Conservation (phyloP, 108 stramenopile genomes). For the Epithemia pelagica region DNA sequence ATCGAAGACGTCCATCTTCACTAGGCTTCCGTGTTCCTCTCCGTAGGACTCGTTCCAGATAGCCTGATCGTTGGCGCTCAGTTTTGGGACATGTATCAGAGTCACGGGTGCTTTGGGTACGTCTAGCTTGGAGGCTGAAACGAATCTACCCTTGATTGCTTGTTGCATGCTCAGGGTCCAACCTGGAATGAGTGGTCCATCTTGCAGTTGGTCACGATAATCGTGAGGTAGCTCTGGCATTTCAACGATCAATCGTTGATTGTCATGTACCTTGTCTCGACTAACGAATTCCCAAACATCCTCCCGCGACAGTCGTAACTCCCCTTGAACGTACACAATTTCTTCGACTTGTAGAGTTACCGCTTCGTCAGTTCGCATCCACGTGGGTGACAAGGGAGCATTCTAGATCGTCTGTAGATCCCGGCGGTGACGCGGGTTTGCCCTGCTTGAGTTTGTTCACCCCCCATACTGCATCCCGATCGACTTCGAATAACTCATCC, state of each 20-base stretch:
- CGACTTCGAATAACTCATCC: not conserved
- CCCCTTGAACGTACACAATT: not conserved
- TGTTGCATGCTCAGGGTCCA: not conserved
- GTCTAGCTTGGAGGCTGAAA: not conserved
- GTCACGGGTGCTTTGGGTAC: not conserved
- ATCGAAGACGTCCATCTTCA: not conserved
- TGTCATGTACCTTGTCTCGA: not conserved
- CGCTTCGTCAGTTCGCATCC: not conserved
- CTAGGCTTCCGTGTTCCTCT: not conserved
- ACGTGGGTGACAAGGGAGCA: not conserved
- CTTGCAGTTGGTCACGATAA: not conserved
- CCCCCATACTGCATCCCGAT: not conserved
- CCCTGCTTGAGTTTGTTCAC: not conserved
- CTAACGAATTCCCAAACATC: not conserved
- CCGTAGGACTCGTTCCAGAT: not conserved
- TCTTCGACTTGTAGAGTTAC: not conserved
- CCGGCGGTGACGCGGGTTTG: not conserved
- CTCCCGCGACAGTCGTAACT: not conserved
- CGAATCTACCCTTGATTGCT: not conserved
- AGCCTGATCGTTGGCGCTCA: not conserved
- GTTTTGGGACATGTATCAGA: not conserved
- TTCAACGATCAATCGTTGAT: not conserved
- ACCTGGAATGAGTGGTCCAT: not conserved
- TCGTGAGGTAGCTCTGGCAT: not conserved
- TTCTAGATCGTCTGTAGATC: not conserved